Conservation (phyloP, 2,329 filamentous ascomycete genomes). For the Pseudonectria foliicola region DNA sequence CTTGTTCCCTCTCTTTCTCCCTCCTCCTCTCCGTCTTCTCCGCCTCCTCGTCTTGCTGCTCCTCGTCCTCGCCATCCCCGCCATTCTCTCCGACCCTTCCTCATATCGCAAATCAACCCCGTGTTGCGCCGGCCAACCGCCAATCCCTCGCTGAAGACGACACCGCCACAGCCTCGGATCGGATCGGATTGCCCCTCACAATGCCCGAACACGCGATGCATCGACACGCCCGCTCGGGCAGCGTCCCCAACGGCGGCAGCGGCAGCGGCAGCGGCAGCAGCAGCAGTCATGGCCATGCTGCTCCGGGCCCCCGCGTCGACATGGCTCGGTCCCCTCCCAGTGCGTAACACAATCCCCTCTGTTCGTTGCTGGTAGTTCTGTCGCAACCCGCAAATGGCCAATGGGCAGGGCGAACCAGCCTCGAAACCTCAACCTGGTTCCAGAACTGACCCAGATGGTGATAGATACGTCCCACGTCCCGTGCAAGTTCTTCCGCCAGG, state of each 20-base stretch:
- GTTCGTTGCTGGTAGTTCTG: too few species aligned
- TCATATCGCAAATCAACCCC: slow-evolving; percentile 3
- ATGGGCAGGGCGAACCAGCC: slow-evolving; percentile 6
- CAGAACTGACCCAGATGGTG: slow-evolving; percentile 20
- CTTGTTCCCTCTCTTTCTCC: slow-evolving; percentile 6
- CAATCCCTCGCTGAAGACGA: slow-evolving; percentile 11
- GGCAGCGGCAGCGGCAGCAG: slow-evolving; percentile 17
- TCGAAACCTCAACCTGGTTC: slow-evolving; percentile 3
- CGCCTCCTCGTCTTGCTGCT: slow-evolving; percentile 6
- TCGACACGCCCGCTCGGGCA: slow-evolving; percentile 51
- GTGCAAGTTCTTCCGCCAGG: slow-evolving; percentile 98
- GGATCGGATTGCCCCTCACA: slow-evolving; percentile 10
- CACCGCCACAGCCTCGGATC: slow-evolving; percentile 9
- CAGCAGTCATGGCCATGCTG: slow-evolving; percentile 20
- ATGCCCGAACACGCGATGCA: slow-evolving; percentile 38
- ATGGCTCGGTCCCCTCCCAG: slow-evolving; percentile 57
- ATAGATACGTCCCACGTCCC: slow-evolving; percentile 93
- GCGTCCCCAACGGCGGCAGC: slow-evolving; percentile 34
- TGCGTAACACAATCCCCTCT: slow-evolving; percentile 30
- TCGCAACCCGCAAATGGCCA: slow-evolving; percentile 14
- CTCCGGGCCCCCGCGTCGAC: slow-evolving; percentile 41
- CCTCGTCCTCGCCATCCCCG: background rate
- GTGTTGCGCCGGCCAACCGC: slow-evolving; percentile 12
- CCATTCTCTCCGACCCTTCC: background rate
- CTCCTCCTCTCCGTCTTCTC: slow-evolving; percentile 6